A percentile compares a stretch with the other conserved stretches of the same genome.
Evolutionary conservation across 768 basidiomycete genomes (phyloP).

Genomic region (Lactarius vividus): DNA sequence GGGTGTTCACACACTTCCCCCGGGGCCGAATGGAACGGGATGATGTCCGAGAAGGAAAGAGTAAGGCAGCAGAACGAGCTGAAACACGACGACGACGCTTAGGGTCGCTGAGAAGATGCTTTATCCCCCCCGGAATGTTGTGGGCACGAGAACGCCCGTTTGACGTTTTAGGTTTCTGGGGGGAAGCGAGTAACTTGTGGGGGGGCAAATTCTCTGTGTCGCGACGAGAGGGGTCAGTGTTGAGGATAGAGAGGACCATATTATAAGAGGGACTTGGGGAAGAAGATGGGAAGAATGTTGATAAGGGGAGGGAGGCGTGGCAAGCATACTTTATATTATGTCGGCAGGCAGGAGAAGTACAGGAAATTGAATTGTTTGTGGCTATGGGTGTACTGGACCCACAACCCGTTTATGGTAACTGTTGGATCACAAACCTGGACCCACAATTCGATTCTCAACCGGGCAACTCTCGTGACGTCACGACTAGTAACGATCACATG

Average conservation of each 20-base stretch:
- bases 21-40: not conserved
- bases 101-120: constrained; percentile 17
- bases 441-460: not conserved
- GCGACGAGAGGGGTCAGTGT: constrained; percentile 9
- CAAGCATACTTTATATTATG: constrained; percentile 16
- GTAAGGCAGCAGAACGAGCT: not conserved
- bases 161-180: not conserved
- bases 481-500: constrained; percentile 16
- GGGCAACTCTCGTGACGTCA: not conserved
- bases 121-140: constrained; percentile 22
- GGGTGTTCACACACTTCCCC: not conserved
- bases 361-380: not conserved
- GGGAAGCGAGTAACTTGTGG: not conserved
- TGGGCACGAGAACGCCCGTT: constrained; percentile 17
- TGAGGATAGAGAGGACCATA: constrained; percentile 24
- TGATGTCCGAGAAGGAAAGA: not conserved
- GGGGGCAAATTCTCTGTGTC: not conserved
- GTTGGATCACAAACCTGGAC: constrained; percentile 2
- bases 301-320: not conserved
- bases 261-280: not conserved
- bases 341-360: not conserved
- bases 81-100: constrained; percentile 20
- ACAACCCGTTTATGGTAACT: constrained; percentile 12
- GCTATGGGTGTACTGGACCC: constrained; percentile 13
- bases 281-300: not conserved